A percentile compares a stretch with the other conserved stretches of the same genome.
Evolutionary conservation across 2,329 filamentous ascomycete species (phyloP).

Genomic region (Alternaria rosae): DNA sequence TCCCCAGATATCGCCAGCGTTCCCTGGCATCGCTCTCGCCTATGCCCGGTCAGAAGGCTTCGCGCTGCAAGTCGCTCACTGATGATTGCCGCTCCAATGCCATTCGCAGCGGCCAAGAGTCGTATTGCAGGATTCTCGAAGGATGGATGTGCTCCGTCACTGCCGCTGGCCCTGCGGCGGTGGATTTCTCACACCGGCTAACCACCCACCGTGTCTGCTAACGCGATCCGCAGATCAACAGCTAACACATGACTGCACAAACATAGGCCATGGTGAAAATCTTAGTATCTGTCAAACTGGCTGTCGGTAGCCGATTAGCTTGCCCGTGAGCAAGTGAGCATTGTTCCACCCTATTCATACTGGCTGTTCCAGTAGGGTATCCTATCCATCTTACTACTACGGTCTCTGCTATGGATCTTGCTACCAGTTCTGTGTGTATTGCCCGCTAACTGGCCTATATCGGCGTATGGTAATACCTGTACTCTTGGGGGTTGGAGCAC

Average conservation of each 20-base stretch:
- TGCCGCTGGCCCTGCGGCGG: conserved; percentile 16
- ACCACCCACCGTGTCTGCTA: conserved; percentile 24
- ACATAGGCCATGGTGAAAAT: conserved; percentile 25
- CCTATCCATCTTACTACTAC: background rate
- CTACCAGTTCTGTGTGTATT: background rate
- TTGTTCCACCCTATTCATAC: conserved; percentile 1
- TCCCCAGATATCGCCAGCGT: conserved; percentile 8
- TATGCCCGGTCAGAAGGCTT: conserved; percentile 41
- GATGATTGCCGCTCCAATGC: conserved; percentile 30
- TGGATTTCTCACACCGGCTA: conserved; percentile 24
- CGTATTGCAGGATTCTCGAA: conserved; percentile 36
- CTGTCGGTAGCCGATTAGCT: conserved; percentile 26
- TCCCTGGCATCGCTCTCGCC: conserved; percentile 19
- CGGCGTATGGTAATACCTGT: background rate
- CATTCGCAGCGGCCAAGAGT: conserved; percentile 30
- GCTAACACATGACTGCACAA: conserved; percentile 35
- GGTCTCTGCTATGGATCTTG: background rate
- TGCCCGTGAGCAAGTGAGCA: conserved; percentile 30
- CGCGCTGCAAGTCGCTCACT: conserved; percentile 16
- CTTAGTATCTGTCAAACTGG: conserved; percentile 20
- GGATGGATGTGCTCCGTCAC: conserved; percentile 25
- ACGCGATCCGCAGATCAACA: conserved; percentile 31
- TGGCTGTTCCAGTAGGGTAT: conserved; percentile 3
- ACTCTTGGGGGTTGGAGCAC: background rate
- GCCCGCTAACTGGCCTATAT: background rate